These are phyloP conservation scores for Tetracladium setigerum DNA, from an alignment of 495 filamentous ascomycete species.

Conservation along the genomic window DNA sequence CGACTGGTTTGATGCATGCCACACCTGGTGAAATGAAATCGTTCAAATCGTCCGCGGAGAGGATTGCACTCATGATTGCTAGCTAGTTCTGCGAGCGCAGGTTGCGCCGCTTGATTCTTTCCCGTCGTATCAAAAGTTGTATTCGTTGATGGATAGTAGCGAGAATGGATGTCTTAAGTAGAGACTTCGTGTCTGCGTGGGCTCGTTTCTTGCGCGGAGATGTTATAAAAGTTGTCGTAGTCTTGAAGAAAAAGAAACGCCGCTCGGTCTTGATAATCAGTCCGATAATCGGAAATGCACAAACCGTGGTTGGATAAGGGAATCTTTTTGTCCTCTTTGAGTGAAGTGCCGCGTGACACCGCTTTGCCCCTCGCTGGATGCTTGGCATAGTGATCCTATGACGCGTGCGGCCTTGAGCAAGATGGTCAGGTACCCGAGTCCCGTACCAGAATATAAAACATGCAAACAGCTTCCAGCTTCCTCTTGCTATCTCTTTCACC, in stretches of 20 bases:
- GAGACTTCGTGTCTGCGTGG: no score
- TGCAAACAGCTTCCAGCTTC: not conserved
- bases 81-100: constrained; percentile 3
- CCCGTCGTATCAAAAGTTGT: not conserved
- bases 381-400: no score
- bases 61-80: constrained; percentile 76
- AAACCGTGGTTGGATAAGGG: no score
- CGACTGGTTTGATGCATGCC: constrained; percentile 95
- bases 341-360: no score
- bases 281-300: constrained; percentile 9
- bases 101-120: constrained; percentile 2
- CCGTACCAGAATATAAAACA: no score
- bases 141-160: not conserved
- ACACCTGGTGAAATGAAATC: constrained; percentile 98
- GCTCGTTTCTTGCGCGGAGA: no score
- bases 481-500: not conserved
- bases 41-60: constrained; percentile 93
- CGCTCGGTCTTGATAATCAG: not conserved
- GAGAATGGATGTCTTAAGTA: not conserved
- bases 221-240: not conserved
- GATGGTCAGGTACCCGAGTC: no score
- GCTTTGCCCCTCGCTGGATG: no score
- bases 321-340: no score
- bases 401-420: no score
- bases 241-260: not conserved